These are phyloP conservation scores for Globisporangium abappressorium DNA, from an alignment of 352 stramenopile genomes.

Conservation along the genomic window DNA sequence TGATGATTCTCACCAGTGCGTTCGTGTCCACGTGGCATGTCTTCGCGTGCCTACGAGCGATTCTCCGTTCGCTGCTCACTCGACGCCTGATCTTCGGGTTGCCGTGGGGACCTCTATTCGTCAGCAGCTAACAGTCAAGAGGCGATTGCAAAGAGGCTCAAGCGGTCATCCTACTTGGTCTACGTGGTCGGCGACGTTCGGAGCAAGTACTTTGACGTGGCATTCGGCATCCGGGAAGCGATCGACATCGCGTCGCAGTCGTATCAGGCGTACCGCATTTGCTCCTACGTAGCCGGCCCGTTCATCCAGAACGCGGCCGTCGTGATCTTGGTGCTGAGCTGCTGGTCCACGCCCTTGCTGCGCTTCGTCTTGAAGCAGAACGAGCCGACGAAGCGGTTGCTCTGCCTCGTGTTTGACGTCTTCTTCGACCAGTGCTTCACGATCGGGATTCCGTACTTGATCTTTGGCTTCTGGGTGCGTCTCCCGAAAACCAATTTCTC, in stretches of 20 bases:
- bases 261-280: constrained; percentile 25
- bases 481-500: constrained; percentile 8
- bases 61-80: neutral
- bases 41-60: neutral
- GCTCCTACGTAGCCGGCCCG: constrained; percentile 11
- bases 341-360: constrained; percentile 20
- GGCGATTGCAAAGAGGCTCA: neutral
- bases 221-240: constrained; percentile 21
- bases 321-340: constrained; percentile 19
- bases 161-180: constrained; percentile 2
- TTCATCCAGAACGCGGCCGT: constrained; percentile 18
- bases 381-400: constrained; percentile 18
- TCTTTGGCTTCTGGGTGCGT: constrained; percentile 20
- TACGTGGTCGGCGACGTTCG: constrained; percentile 17
- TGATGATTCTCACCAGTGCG: constrained; percentile 6
- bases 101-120: neutral
- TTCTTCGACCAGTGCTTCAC: constrained; percentile 30
- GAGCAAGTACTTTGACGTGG: constrained; percentile 24
- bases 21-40: neutral
- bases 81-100: neutral
- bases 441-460: constrained; percentile 25
- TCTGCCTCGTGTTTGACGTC: constrained; percentile 22
- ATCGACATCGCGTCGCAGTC: constrained; percentile 26
- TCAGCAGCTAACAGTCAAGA: neutral
- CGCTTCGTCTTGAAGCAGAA: constrained; percentile 6